phyloP scores from a whole-genome alignment of 2,329 filamentous ascomycete species.

The Trichoderma semiorbis region DNA sequence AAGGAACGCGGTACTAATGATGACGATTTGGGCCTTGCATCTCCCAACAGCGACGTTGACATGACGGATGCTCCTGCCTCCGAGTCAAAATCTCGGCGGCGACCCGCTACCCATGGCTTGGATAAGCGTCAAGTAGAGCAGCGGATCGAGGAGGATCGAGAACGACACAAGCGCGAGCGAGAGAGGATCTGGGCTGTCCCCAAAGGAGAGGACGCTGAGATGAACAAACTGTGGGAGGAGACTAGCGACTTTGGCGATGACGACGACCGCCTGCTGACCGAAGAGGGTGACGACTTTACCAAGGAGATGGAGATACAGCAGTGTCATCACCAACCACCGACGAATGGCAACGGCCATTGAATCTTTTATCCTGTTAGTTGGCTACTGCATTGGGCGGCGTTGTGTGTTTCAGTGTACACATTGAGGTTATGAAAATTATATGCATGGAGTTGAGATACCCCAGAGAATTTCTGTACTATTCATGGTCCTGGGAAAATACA shows the following conservation, averaged over 20 bases:
- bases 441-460: constrained; percentile 30
- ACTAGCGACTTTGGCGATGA: constrained; percentile 84
- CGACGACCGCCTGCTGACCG: constrained; percentile 70
- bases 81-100: constrained; percentile 36
- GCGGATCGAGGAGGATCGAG: constrained; percentile 92
- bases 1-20: constrained; percentile 70
- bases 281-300: constrained; percentile 60
- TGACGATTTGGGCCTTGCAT: constrained; percentile 52
- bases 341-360: constrained; percentile 32
- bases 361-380: neutral
- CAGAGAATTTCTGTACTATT: constrained; percentile 16
- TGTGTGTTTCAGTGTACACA: constrained; percentile 16
- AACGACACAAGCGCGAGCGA: constrained; percentile 85
- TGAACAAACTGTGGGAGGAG: constrained; percentile 81
- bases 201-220: constrained; percentile 60
- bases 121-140: constrained; percentile 92
- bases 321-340: constrained; percentile 38
- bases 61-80: constrained; percentile 41
- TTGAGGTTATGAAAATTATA: neutral
- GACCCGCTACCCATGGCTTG: constrained; percentile 42
- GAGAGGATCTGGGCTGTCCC: constrained; percentile 93
- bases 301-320: constrained; percentile 39
- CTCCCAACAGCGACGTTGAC: constrained; percentile 45
- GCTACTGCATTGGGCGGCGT: constrained; percentile 30
- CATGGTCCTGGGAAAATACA: neutral